phyloP scores from a whole-genome alignment of 2,329 filamentous ascomycete species.

The Fusarium drepaniforme region DNA sequence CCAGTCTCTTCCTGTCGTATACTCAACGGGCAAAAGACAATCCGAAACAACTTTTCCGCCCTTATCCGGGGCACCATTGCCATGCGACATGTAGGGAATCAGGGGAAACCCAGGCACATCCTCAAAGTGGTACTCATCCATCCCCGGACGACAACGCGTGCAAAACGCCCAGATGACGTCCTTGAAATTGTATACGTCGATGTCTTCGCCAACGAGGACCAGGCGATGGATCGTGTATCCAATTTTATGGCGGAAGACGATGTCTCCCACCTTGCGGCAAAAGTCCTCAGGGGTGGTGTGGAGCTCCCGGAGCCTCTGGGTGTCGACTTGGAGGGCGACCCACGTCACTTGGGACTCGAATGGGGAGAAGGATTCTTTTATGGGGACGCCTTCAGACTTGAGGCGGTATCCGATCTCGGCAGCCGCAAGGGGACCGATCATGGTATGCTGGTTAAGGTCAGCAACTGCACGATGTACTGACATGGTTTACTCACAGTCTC shows the following conservation, averaged over 20 bases:
- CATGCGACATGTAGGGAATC: conserved; percentile 61
- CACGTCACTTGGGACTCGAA: conserved; percentile 62
- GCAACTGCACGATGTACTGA: not conserved
- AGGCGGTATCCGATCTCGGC: conserved; percentile 25
- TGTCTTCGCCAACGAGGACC: conserved; percentile 61
- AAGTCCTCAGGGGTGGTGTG: conserved; percentile 59
- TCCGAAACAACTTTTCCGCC: conserved; percentile 62
- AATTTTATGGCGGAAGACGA: conserved; percentile 56
- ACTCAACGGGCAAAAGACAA: conserved; percentile 57
- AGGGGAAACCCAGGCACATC: conserved; percentile 57
- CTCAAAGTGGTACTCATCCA: conserved; percentile 60
- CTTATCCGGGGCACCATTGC: conserved; percentile 42
- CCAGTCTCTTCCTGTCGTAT: conserved; percentile 51
- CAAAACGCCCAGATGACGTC: conserved; percentile 63
- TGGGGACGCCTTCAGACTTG: conserved; percentile 50
- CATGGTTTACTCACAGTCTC: conserved; percentile 24
- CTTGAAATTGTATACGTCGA: conserved; percentile 59
- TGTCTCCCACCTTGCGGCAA: conserved; percentile 54
- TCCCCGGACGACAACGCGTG: conserved; percentile 59
- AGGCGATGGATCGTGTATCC: conserved; percentile 58
- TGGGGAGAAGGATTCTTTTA: conserved; percentile 58
- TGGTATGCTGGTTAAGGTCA: conserved; percentile 13
- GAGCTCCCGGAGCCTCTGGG: conserved; percentile 65
- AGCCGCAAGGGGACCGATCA: conserved; percentile 36
- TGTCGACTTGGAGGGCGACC: conserved; percentile 68